Conservation (phyloP, 345 rosid genomes). For the Eucalyptus albens region DNA sequence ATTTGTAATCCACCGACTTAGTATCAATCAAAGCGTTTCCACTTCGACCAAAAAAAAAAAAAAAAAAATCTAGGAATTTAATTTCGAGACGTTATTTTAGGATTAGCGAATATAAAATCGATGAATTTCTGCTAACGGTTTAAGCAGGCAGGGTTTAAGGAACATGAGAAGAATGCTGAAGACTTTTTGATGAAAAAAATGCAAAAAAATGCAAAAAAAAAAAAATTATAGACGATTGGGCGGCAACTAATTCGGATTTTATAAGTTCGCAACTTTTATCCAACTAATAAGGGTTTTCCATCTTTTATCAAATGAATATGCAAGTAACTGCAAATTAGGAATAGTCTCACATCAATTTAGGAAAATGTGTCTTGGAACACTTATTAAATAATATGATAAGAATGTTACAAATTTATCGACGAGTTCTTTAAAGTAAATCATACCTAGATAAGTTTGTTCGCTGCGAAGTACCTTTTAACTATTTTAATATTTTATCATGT, state of each 20-base stretch:
- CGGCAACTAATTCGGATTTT: background rate
- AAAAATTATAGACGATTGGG: background rate
- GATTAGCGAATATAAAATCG: background rate
- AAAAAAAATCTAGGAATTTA: background rate
- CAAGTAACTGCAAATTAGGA: background rate
- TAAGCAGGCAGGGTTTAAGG: background rate
- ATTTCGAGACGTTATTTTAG: background rate
- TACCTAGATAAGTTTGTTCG: too few relatives aligned
- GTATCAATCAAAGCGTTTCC: too few relatives aligned
- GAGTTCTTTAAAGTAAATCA: too few relatives aligned
- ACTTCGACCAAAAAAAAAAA: too few relatives aligned
- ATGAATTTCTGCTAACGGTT: too few relatives aligned
- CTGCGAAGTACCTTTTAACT: too few relatives aligned
- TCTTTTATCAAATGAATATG: background rate
- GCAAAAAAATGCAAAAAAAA: too few relatives aligned
- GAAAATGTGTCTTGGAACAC: background rate
- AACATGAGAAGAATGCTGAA: background rate
- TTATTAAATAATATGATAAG: background rate
- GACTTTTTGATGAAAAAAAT: too few relatives aligned
- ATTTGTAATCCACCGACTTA: too few relatives aligned
- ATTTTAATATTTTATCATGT: too few relatives aligned
- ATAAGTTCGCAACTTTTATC: background rate
- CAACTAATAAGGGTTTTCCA: background rate
- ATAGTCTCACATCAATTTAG: background rate
- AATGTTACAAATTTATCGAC: too few relatives aligned